Base-by-base conservation (phyloP, 352 stramenopile genomes). In the Globisporangium acanthophoron region DNA sequence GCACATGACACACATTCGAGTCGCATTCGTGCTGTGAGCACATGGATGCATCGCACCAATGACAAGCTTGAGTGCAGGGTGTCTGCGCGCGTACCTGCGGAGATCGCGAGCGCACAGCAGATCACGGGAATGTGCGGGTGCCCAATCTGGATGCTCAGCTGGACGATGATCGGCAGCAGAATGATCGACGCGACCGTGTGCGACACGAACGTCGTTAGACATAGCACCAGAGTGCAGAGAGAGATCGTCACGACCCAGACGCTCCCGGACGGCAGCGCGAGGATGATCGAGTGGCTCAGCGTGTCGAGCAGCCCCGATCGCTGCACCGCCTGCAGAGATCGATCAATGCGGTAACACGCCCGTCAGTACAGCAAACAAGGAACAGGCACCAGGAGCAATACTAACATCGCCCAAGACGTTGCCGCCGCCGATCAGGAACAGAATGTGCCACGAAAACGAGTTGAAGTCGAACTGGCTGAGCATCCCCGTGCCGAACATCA, bases 391-490 rank as follows among this genome's bases (percentile, higher is more conserved):
- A 48, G 4, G 0, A 56, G 62, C 15, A 1, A 0, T 71, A 94
- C 79, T 56, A 70, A 94, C 87, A 73, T 96, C 89, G 49, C 90
- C 90, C 16, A 97, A 66, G 8, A 97, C 90, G 61, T 96, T 97
- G 62, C 90, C 88, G 33, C 90, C 90, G 9, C 90, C 90, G 33
- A 97, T 95, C 20, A 97, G 64, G 61, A 97, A 97, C 13, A 97
- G 71, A 57, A 96, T 97, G 63, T 97, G 90, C 90, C 90, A 97
- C 16, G 88, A 96, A 58, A 97, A 96, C 49, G 85, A 96, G 61
- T 97, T 97, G 61, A 97, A 96, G 68, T 97, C 90, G 33, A 97
- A 94, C 68, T 97, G 82, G 47, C 83, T 96, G 8, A 96, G 71
- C 73, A 94, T 94, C 27, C 86, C 87, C 6, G 80, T 88, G 45